phyloP scores from a whole-genome alignment of 108 stramenopile species.

The Nitzschia sp. region DNA sequence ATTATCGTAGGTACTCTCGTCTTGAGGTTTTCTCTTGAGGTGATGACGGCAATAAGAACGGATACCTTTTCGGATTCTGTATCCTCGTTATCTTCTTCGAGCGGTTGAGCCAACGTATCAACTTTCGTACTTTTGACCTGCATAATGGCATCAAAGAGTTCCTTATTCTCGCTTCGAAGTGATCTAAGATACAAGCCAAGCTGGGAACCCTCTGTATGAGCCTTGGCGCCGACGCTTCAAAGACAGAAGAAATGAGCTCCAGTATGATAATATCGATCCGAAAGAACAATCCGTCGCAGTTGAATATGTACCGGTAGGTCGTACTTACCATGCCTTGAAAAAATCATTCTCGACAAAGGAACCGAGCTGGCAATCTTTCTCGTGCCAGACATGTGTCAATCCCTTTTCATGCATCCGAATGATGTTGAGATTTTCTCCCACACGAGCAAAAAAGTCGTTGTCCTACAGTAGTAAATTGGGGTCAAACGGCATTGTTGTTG shows the following conservation, averaged over 20 bases:
- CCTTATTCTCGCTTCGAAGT: conserved; percentile 7
- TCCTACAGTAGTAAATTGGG: conserved; percentile 8
- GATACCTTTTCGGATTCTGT: neutral
- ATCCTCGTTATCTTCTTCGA: neutral
- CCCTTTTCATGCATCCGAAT: conserved; percentile 29
- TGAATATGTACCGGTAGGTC: neutral
- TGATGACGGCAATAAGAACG: conserved; percentile 22
- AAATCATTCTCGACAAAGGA: conserved; percentile 8
- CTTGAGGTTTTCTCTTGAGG: conserved; percentile 20
- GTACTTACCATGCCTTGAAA: conserved; percentile 6
- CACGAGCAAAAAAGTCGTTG: conserved; percentile 26
- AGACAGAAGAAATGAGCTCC: neutral
- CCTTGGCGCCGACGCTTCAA: conserved; percentile 20
- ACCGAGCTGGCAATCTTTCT: conserved; percentile 12
- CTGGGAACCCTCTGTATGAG: conserved; percentile 25
- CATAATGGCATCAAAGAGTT: conserved; percentile 14
- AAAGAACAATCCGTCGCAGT: neutral
- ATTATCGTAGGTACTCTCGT: conserved; percentile 18
- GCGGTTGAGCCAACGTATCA: neutral
- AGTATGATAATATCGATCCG: neutral
- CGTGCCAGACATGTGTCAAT: conserved; percentile 14
- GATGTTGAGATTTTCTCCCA: conserved; percentile 16
- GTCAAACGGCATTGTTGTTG: neutral
- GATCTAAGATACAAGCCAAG: conserved; percentile 23
- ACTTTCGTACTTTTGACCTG: conserved; percentile 8